Evolutionary conservation across 768 basidiomycete genomes (phyloP).

Genomic region (Serendipita sp.): DNA sequence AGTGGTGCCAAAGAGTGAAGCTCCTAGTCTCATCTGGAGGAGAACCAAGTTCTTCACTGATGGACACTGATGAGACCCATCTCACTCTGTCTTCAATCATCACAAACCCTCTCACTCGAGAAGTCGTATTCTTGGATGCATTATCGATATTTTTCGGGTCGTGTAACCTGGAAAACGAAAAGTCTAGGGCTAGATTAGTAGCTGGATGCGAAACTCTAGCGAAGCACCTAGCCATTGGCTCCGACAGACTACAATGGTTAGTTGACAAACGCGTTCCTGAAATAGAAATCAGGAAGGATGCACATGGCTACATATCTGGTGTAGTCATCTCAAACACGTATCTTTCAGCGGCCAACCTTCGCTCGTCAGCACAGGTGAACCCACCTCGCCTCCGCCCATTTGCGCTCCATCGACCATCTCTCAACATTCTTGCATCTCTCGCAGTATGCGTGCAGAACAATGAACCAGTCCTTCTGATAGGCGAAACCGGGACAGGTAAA

Average conservation of each 20-base stretch:
- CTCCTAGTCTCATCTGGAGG: slow-evolving; percentile 33
- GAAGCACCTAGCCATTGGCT: slow-evolving; percentile 45
- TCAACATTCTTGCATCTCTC: slow-evolving; percentile 64
- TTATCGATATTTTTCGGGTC: slow-evolving; percentile 85
- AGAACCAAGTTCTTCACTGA: not conserved
- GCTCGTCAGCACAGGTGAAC: slow-evolving; percentile 17
- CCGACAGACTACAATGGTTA: slow-evolving; percentile 57
- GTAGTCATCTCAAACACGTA: slow-evolving; percentile 49
- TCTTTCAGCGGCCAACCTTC: slow-evolving; percentile 28
- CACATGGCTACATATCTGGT: slow-evolving; percentile 40
- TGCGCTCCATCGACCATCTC: slow-evolving; percentile 75
- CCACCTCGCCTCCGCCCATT: slow-evolving; percentile 41
- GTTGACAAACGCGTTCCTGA: slow-evolving; percentile 49
- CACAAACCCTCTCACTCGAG: slow-evolving; percentile 58
- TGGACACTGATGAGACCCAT: slow-evolving; percentile 24
- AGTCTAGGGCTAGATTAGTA: slow-evolving; percentile 34
- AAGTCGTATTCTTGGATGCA: slow-evolving; percentile 79
- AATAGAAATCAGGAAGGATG: slow-evolving; percentile 50
- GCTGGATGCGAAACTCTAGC: slow-evolving; percentile 40
- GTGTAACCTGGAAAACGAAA: slow-evolving; percentile 31
- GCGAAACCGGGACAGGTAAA: slow-evolving; percentile 99
- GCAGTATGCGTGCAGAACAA: slow-evolving; percentile 49
- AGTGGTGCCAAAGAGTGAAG: slow-evolving; percentile 64
- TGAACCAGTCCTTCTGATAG: slow-evolving; percentile 83
- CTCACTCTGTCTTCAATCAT: slow-evolving; percentile 32